Conservation (phyloP, 2,329 filamentous ascomycete species). For the Colletotrichum kahawae region DNA sequence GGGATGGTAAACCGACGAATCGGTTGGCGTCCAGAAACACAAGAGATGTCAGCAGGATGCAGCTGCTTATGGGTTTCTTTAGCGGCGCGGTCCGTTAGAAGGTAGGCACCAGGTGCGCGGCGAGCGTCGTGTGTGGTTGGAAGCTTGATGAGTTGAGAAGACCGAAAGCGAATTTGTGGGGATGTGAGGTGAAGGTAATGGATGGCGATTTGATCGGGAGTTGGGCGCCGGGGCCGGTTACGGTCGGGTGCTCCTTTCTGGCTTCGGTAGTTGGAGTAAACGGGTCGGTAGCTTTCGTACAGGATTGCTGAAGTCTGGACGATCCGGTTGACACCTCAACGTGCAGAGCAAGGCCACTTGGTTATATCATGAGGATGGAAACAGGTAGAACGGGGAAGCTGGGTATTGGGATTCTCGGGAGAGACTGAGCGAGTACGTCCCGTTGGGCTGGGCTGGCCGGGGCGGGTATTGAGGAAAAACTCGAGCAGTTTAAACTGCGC, state of each 20-base stretch:
- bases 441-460: neutral
- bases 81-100: neutral
- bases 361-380: neutral
- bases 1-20: neutral
- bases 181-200: neutral
- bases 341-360: neutral
- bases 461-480: neutral
- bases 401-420: neutral
- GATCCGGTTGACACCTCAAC: neutral
- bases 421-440: neutral
- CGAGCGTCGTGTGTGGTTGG: neutral
- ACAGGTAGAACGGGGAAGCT: neutral
- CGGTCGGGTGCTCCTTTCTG: neutral
- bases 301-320: neutral
- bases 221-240: neutral
- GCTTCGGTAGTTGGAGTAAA: neutral
- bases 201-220: neutral
- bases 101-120: neutral
- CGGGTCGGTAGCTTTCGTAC: neutral
- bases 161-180: conserved; percentile 20
- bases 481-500: conserved; percentile 1
- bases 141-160: neutral
- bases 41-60: neutral
- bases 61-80: neutral
- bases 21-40: neutral